Evolutionary conservation across 2,329 filamentous ascomycete species (phyloP).

Genomic region (Alternaria rosae): DNA sequence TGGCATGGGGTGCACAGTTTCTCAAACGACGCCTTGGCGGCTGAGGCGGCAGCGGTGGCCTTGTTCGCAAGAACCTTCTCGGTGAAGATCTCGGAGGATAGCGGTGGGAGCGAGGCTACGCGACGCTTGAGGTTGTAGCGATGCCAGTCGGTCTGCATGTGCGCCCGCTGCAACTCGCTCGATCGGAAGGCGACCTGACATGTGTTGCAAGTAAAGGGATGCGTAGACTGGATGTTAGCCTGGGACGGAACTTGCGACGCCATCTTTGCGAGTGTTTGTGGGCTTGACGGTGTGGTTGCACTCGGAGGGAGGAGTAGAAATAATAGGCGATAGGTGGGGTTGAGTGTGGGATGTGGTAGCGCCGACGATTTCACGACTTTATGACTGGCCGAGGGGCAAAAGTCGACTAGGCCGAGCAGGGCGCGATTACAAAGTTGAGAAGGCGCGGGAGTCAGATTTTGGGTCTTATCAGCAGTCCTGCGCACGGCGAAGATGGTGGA

Average conservation of each 20-base stretch:
- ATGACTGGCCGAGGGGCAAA: conserved; percentile 38
- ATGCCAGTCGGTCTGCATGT: conserved; percentile 99
- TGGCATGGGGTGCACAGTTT: conserved; percentile 81
- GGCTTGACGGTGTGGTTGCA: conserved; percentile 5
- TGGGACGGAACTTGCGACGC: conserved; percentile 45
- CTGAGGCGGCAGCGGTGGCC: conserved; percentile 81
- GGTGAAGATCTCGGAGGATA: conserved; percentile 90
- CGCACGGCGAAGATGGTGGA: conserved; percentile 14
- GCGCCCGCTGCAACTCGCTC: conserved; percentile 88
- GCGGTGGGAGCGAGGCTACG: conserved; percentile 87
- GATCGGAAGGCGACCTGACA: conserved; percentile 97
- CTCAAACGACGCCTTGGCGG: conserved; percentile 88
- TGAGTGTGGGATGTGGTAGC: conserved; percentile 28
- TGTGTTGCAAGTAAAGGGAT: conserved; percentile 98
- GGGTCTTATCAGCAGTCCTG: conserved; percentile 5
- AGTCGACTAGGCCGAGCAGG: conserved; percentile 6
- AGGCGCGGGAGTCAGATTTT: background rate
- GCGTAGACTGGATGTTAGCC: conserved; percentile 53
- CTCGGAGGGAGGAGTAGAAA: conserved; percentile 15
- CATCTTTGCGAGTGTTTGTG: conserved; percentile 32
- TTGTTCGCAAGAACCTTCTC: conserved; percentile 95
- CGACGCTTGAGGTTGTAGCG: conserved; percentile 96
- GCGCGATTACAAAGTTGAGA: conserved; percentile 10
- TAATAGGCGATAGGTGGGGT: conserved; percentile 36
- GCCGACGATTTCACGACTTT: conserved; percentile 19